These are phyloP conservation scores for Aspergillus pseudoviridinutans DNA, from an alignment of 2,329 filamentous ascomycete species.

Conservation along the genomic window DNA sequence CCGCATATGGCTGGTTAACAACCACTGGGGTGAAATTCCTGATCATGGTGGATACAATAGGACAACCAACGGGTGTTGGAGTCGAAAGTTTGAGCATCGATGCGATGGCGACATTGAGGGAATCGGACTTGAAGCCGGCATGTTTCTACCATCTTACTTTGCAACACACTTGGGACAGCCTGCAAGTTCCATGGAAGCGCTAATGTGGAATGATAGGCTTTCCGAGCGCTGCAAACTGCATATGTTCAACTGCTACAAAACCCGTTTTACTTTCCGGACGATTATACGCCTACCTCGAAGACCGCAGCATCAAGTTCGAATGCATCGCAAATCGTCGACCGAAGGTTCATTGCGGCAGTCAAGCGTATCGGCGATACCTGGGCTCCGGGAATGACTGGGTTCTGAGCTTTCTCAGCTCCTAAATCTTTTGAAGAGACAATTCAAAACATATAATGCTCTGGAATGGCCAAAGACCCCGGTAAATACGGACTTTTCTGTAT, in stretches of 20 bases:
- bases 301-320: slow-evolving; percentile 40
- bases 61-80: slow-evolving; percentile 49
- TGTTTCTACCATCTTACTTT: slow-evolving; percentile 25
- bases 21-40: slow-evolving; percentile 93
- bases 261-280: slow-evolving; percentile 89
- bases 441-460: neutral
- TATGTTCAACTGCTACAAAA: slow-evolving; percentile 88
- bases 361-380: slow-evolving; percentile 80
- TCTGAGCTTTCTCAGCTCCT: slow-evolving; percentile 53
- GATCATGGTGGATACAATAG: slow-evolving; percentile 85
- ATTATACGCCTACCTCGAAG: slow-evolving; percentile 61
- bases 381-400: slow-evolving; percentile 65
- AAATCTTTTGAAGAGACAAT: neutral
- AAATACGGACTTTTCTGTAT: no score
- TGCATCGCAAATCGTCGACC: slow-evolving; percentile 70
- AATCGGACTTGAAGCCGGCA: slow-evolving; percentile 82
- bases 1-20: slow-evolving; percentile 93
- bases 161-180: neutral
- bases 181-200: neutral
- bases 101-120: slow-evolving; percentile 64
- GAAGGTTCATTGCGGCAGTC: slow-evolving; percentile 75
- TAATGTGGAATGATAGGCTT: slow-evolving; percentile 53
- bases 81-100: slow-evolving; percentile 22
- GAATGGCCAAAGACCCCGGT: neutral
- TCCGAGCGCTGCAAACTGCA: slow-evolving; percentile 85